phyloP scores from a whole-genome alignment of 768 basidiomycete genomes.

The Pisolithus tinctorius region DNA sequence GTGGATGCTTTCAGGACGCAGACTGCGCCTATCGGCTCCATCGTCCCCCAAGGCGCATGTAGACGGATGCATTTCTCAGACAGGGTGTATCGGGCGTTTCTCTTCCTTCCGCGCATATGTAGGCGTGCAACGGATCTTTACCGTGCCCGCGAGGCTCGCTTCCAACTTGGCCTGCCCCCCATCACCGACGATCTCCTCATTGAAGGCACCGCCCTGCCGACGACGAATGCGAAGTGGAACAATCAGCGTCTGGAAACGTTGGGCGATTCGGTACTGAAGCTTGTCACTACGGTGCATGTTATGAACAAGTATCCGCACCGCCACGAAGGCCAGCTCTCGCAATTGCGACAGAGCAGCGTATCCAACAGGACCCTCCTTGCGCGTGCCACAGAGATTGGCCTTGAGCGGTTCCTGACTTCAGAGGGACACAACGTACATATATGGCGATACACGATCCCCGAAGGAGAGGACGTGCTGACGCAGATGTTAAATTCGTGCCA shows the following conservation, averaged over 20 bases:
- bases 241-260: constrained; percentile 86
- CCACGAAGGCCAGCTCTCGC: constrained; percentile 79
- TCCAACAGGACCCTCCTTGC: constrained; percentile 66
- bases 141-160: constrained; percentile 46
- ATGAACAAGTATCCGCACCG: constrained; percentile 70
- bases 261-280: constrained; percentile 77
- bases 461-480: constrained; percentile 30
- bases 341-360: constrained; percentile 56
- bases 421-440: constrained; percentile 46
- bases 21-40: constrained; percentile 22
- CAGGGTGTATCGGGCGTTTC: constrained; percentile 44
- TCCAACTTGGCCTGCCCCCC: constrained; percentile 54
- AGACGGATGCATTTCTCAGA: constrained; percentile 48
- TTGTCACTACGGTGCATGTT: constrained; percentile 68
- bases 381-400: constrained; percentile 55
- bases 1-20: constrained; percentile 22
- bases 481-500: constrained; percentile 21
- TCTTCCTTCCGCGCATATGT: constrained; percentile 58
- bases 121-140: constrained; percentile 61
- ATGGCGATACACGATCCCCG: constrained; percentile 52
- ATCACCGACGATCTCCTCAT: constrained; percentile 52
- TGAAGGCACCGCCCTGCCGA: constrained; percentile 74
- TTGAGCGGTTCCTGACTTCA: constrained; percentile 58
- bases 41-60: constrained; percentile 42
- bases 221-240: constrained; percentile 54